Base-by-base conservation (phyloP, 2,329 filamentous ascomycete species). In the Penicillium aurantiogriseum region DNA sequence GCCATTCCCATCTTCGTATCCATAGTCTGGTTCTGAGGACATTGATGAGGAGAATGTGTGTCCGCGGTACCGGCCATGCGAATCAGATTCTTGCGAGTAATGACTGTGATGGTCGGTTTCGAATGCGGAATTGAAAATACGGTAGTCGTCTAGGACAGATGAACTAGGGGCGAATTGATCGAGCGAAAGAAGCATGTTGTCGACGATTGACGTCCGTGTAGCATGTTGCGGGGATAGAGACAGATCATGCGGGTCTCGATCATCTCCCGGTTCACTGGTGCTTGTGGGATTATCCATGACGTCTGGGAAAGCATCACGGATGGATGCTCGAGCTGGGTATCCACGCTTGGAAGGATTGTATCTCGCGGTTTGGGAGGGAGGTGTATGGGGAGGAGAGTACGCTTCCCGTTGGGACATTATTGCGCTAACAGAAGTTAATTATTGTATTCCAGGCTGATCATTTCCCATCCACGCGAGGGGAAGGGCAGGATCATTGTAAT, bases 121-220 rank as follows among this genome's bases (percentile, higher is more conserved):
- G 40, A 77, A 76, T 48, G 71, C 72, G 23, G 76, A 74, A 61
- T 77, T 74, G 57, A 72, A 75, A 25, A 77, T 61, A 23, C 71
- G 69, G 54, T 72, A 71, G 50, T 76, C 73, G 40, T 73, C 71
- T 47, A 75, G 59, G 9, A 73, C 54, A 4, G 72, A 72, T 38
- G 74, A 69, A 13, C 69, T 66, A 3, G 71, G 61, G 36, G 66
- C 81, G 40, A 93, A 86, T 74, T 93, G 89, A 76, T 96, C 93
- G 63, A 99, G 87, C 40, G 92, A 96, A 63, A 94, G 81, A 59
- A 97, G 86, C 88, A 99, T 94, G 75, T 97, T 96, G 75, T 94
- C 89, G 58, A 99, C 91, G 65, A 99, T 87, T 36, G 92, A 97
- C 71, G 96, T 91, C 65, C 93, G 87, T 40, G 90, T 91, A 62